Percentiles rank a stretch among this genome's conserved stretches.
phyloP scores from a whole-genome alignment of 176 grass and related monocot genomes.

The Calamus simplicifolius region DNA sequence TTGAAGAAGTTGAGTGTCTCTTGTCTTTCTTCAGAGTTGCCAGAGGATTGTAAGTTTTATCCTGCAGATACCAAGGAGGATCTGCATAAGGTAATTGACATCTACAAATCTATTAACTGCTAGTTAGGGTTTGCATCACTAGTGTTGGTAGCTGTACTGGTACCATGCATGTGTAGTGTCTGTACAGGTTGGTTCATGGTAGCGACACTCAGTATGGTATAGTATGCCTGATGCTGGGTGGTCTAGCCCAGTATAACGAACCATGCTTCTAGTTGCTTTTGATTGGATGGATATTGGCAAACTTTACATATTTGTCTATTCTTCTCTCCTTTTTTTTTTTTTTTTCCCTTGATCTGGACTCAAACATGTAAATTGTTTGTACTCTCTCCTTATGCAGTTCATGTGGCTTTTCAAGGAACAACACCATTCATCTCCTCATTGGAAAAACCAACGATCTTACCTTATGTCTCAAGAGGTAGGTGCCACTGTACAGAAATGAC shows the following conservation, averaged over 20 bases:
- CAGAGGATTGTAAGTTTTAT: conserved; percentile 92
- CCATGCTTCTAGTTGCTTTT: not conserved
- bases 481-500: not conserved
- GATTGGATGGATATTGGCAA: conserved; percentile 1
- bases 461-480: conserved; percentile 84
- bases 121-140: not conserved
- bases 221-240: too few species aligned
- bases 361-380: conserved; percentile 8
- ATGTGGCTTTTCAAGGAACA: conserved; percentile 99
- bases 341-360: not conserved
- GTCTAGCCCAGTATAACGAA: too few species aligned
- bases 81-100: conserved; percentile 65
- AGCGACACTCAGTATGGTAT: too few species aligned
- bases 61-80: conserved; percentile 83
- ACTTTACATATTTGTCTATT: not conserved
- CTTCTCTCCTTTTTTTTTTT: conserved; percentile 1
- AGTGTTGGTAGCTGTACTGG: too few species aligned
- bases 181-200: too few species aligned
- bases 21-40: conserved; percentile 75
- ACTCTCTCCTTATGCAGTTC: conserved; percentile 44
- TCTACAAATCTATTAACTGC: not conserved
- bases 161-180: too few species aligned
- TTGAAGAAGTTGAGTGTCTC: conserved; percentile 68
- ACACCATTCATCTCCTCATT: conserved; percentile 72
- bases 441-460: conserved; percentile 91